A percentile compares a stretch with the other conserved stretches of the same genome.
phyloP scores from a whole-genome alignment of 2,329 filamentous ascomycete species.

The Aureobasidium zeae region DNA sequence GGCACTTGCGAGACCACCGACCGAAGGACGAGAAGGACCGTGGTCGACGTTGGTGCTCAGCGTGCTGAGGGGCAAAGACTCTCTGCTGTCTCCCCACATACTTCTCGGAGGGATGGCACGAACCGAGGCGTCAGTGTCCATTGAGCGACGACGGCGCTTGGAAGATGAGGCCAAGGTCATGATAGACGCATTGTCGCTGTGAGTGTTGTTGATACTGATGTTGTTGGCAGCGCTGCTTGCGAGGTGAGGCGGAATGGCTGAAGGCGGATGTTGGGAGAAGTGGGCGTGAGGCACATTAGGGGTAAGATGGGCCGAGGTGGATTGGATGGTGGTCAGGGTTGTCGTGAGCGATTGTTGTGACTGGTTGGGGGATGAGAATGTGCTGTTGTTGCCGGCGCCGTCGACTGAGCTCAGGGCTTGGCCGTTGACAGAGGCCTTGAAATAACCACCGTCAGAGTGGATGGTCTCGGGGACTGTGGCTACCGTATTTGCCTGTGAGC shows the following conservation, averaged over 20 bases:
- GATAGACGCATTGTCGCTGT: slow-evolving; percentile 68
- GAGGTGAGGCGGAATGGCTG: slow-evolving; percentile 9
- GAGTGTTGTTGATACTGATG: slow-evolving; percentile 46
- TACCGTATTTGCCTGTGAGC: slow-evolving; percentile 67
- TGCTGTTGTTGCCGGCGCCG: slow-evolving; percentile 57
- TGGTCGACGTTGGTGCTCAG: slow-evolving; percentile 57
- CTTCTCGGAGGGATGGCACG: slow-evolving; percentile 76
- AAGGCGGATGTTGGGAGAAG: slow-evolving; percentile 16
- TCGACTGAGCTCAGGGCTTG: slow-evolving; percentile 51
- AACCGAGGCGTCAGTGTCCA: slow-evolving; percentile 79
- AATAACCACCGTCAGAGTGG: slow-evolving; percentile 65
- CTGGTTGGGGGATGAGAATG: slow-evolving; percentile 73
- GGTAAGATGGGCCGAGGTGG: slow-evolving; percentile 40
- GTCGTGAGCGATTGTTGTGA: slow-evolving; percentile 74
- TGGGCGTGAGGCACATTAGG: slow-evolving; percentile 22
- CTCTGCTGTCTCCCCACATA: slow-evolving; percentile 70
- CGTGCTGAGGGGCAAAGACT: slow-evolving; percentile 69
- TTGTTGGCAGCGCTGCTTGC: slow-evolving; percentile 16
- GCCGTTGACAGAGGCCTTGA: slow-evolving; percentile 69
- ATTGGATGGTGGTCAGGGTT: slow-evolving; percentile 78
- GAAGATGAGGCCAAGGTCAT: slow-evolving; percentile 75
- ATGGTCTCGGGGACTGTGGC: slow-evolving; percentile 75
- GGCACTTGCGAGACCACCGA: slow-evolving; percentile 46
- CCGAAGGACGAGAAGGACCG: slow-evolving; percentile 41
- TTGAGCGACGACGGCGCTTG: slow-evolving; percentile 67